Conservation (phyloP, 208 protist species). For the Porcisia hertigi region DNA sequence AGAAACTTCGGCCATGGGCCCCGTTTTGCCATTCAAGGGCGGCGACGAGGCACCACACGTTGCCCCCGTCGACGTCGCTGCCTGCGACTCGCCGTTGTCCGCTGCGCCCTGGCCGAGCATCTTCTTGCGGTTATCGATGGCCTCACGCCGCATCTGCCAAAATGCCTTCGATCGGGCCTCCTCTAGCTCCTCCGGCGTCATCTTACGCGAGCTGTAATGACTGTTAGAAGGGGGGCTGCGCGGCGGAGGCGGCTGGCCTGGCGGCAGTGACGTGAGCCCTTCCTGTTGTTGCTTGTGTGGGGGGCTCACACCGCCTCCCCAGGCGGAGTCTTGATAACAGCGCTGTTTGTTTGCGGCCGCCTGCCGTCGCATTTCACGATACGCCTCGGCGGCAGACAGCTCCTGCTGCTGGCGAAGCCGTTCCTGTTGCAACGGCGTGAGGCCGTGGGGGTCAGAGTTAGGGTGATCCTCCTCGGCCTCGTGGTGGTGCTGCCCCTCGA, state of each 20-base stretch:
- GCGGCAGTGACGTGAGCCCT: slow-evolving; percentile 13
- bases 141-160: slow-evolving; percentile 90
- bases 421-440: slow-evolving; percentile 22
- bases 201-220: slow-evolving; percentile 49
- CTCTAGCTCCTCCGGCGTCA: slow-evolving; percentile 56
- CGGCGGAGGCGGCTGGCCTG: slow-evolving; percentile 44
- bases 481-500: slow-evolving; percentile 22
- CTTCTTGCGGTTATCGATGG: slow-evolving; percentile 79
- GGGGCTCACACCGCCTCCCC: not conserved
- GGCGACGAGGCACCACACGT: not conserved
- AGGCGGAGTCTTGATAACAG: slow-evolving; percentile 39
- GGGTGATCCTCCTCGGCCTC: slow-evolving; percentile 29
- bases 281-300: slow-evolving; percentile 1
- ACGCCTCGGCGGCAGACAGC: slow-evolving; percentile 47
- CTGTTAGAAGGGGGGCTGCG: slow-evolving; percentile 30
- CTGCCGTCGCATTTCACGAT: slow-evolving; percentile 80
- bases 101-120: slow-evolving; percentile 47
- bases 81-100: not conserved
- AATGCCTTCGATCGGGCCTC: slow-evolving; percentile 74
- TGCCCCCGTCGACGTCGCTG: not conserved
- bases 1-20: not conserved
- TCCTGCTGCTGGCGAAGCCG: slow-evolving; percentile 24
- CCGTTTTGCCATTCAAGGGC: not conserved
- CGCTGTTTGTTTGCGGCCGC: slow-evolving; percentile 80
- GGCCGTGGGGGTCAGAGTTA: not conserved